Percentiles rank a stretch among this genome's conserved stretches.
Conservation (phyloP, 176 grass and related monocot species). For the Carex myosuroides region DNA sequence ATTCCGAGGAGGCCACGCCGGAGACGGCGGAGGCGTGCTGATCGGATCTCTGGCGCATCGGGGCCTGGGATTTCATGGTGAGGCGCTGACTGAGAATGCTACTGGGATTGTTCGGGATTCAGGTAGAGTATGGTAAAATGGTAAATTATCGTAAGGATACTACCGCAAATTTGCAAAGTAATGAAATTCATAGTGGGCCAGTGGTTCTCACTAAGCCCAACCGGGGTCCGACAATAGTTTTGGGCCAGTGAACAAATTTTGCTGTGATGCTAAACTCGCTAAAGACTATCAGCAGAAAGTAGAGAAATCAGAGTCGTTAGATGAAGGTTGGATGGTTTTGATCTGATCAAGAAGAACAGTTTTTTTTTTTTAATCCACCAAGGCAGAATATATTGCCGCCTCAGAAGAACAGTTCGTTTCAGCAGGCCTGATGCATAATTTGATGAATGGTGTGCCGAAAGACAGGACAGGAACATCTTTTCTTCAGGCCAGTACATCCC, state of each 20-base stretch:
- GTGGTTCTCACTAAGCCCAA: neutral
- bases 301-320: neutral
- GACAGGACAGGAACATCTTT: no score
- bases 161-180: neutral
- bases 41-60: conserved; percentile 43
- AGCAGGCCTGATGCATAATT: neutral
- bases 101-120: neutral
- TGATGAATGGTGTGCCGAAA: no score
- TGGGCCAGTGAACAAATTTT: neutral
- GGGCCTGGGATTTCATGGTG: conserved; percentile 13
- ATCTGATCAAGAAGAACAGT: neutral
- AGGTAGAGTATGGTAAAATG: neutral
- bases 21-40: conserved; percentile 31
- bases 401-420: neutral
- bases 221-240: neutral
- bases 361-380: no score
- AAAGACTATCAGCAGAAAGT: neutral
- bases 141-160: neutral
- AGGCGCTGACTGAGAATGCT: neutral
- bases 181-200: neutral
- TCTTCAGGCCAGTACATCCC: no score
- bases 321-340: neutral
- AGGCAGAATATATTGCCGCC: no score
- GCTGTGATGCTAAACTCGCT: neutral
- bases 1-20: conserved; percentile 22